These are phyloP conservation scores for Alternaria alternata DNA, from an alignment of 2,329 filamentous ascomycete genomes.

Conservation along the genomic window DNA sequence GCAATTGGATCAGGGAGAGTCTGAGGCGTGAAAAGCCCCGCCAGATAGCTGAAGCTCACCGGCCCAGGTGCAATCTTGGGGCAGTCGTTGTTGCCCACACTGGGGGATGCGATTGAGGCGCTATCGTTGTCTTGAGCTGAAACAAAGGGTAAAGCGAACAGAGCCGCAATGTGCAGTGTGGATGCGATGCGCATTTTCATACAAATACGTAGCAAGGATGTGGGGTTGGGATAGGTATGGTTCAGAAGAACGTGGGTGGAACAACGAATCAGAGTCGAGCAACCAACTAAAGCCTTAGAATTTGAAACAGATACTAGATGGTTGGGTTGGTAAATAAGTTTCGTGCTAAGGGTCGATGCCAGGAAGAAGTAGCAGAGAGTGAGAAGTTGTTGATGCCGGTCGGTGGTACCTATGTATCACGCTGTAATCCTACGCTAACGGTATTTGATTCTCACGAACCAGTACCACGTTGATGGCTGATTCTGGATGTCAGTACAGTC, in stretches of 20 bases:
- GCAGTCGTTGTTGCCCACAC: not conserved
- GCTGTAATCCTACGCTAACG: not conserved
- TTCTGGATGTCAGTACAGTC: not conserved
- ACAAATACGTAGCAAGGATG: not conserved
- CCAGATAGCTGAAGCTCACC: not conserved
- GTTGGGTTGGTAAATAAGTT: not conserved
- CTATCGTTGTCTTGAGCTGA: not conserved
- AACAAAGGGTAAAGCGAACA: not conserved
- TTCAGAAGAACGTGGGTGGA: slow-evolving; percentile 5
- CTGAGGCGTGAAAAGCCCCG: not conserved
- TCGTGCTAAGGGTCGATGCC: not conserved
- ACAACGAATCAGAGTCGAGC: slow-evolving; percentile 20
- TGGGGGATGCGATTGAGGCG: not conserved
- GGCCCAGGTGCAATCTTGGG: not conserved
- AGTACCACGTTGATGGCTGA: not conserved
- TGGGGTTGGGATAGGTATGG: not conserved
- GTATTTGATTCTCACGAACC: no score
- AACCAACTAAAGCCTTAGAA: not conserved
- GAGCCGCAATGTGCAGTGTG: not conserved
- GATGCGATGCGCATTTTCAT: not conserved
- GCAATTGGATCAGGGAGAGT: not conserved
- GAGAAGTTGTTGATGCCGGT: not conserved
- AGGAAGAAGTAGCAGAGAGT: not conserved
- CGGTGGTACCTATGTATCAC: not conserved
- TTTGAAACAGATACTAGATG: not conserved